Percentiles rank a stretch among this genome's conserved stretches.
These are phyloP conservation scores for Sclerotiophoma versabilis DNA, from an alignment of 2,329 filamentous ascomycete species.

Conservation along the genomic window DNA sequence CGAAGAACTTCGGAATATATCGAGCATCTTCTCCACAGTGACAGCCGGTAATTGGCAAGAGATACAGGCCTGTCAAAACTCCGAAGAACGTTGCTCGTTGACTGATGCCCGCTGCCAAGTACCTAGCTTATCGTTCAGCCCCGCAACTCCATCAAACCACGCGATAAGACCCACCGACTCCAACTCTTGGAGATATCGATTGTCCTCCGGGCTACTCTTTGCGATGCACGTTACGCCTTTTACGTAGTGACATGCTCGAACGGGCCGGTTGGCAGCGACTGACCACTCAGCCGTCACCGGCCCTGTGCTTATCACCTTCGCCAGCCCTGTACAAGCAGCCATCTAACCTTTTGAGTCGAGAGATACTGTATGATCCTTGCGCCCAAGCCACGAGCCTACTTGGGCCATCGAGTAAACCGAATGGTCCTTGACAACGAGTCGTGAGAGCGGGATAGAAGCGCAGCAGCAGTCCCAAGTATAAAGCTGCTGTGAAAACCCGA, in stretches of 20 bases:
- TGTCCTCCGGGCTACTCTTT: not conserved
- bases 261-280: not conserved
- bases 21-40: not conserved
- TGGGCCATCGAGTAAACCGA: not conserved
- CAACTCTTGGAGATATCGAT: slow-evolving; percentile 8
- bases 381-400: not conserved
- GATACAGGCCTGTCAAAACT: not conserved
- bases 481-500: not conserved
- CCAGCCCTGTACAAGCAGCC: not conserved
- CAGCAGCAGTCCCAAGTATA: not conserved
- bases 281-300: slow-evolving; percentile 7
- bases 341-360: not conserved
- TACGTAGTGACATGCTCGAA: slow-evolving; percentile 18
- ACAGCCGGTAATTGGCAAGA: slow-evolving; percentile 1
- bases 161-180: slow-evolving; percentile 15
- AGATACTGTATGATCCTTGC: not conserved
- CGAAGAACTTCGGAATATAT: not conserved
- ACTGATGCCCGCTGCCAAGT: slow-evolving; percentile 3
- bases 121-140: slow-evolving; percentile 5
- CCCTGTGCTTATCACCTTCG: slow-evolving; percentile 12
- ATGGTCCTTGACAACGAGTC: not conserved
- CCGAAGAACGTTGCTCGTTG: not conserved
- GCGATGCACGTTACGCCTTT: slow-evolving; percentile 7
- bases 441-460: not conserved
- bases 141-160: slow-evolving; percentile 5